Evolutionary conservation across 306 rosid genomes (phyloP).

Genomic region (Dryas octopetala): DNA sequence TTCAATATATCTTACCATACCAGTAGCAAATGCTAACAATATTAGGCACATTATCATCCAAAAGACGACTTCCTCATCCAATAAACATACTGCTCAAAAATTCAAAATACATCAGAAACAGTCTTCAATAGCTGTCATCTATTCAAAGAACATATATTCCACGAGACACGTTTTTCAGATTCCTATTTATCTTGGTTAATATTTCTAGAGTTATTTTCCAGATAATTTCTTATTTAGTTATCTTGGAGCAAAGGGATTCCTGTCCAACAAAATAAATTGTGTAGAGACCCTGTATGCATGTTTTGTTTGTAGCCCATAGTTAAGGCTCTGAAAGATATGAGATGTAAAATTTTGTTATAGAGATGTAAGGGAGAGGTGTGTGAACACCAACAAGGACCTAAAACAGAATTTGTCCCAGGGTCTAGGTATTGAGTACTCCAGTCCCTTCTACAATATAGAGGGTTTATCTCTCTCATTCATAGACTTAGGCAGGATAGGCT

Average conservation of each 20-base stretch:
- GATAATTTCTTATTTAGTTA: background rate
- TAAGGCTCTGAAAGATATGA: background rate
- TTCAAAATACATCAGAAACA: background rate
- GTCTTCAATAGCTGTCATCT: background rate
- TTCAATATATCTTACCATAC: background rate
- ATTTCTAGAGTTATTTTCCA: background rate
- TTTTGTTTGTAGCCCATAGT: too few relatives aligned
- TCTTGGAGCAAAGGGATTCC: background rate
- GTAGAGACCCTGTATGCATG: background rate
- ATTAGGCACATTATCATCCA: background rate
- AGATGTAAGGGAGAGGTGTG: background rate
- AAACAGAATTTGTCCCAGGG: background rate
- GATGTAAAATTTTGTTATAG: background rate
- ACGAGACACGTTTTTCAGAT: background rate
- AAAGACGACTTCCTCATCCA: background rate
- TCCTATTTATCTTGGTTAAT: background rate
- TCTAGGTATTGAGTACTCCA: background rate
- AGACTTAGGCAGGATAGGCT: background rate
- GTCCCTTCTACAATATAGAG: background rate
- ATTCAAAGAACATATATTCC: background rate
- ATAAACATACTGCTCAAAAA: too few relatives aligned
- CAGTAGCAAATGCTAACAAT: background rate
- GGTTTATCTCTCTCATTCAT: background rate
- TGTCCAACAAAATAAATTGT: background rate
- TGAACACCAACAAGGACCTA: background rate